Evolutionary conservation across 495 filamentous ascomycete genomes (phyloP).

Genomic region (Pyronema omphalodes): DNA sequence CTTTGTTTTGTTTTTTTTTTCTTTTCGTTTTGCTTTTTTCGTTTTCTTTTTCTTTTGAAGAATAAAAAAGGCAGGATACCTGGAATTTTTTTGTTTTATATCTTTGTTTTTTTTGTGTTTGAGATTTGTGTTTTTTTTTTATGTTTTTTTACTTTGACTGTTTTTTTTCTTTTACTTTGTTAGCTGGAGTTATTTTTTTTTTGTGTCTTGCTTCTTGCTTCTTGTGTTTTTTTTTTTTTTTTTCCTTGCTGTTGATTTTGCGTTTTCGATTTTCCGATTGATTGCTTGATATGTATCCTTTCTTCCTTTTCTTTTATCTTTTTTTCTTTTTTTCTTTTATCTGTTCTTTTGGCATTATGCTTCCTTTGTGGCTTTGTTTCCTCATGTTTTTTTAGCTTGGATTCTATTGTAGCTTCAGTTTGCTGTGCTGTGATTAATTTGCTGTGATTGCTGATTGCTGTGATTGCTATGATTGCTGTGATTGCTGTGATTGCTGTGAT

Average conservation of each 20-base stretch:
- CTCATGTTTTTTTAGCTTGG: too few relatives aligned
- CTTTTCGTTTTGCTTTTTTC: constrained; percentile 4
- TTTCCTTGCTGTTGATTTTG: too few relatives aligned
- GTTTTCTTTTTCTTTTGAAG: constrained; percentile 1
- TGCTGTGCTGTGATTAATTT: too few relatives aligned
- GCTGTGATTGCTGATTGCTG: too few relatives aligned
- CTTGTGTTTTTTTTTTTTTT: background rate
- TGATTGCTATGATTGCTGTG: too few relatives aligned
- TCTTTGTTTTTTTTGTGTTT: constrained; percentile 2
- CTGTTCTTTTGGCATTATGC: background rate
- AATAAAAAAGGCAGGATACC: background rate
- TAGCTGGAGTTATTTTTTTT: background rate
- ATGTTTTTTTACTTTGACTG: background rate
- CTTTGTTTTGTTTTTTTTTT: too few relatives aligned
- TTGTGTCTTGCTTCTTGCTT: background rate
- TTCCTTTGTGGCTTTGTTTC: too few relatives aligned
- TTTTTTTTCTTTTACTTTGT: constrained; percentile 2
- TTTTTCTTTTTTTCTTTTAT: background rate
- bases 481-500: too few relatives aligned
- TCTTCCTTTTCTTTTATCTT: background rate
- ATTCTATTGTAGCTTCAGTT: too few relatives aligned
- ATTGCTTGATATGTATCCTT: background rate
- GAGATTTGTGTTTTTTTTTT: constrained; percentile 6
- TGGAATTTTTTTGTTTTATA: constrained; percentile 8
- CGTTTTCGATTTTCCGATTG: background rate